Evolutionary conservation across 306 rosid species (phyloP).

Genomic region (Comarum palustre): DNA sequence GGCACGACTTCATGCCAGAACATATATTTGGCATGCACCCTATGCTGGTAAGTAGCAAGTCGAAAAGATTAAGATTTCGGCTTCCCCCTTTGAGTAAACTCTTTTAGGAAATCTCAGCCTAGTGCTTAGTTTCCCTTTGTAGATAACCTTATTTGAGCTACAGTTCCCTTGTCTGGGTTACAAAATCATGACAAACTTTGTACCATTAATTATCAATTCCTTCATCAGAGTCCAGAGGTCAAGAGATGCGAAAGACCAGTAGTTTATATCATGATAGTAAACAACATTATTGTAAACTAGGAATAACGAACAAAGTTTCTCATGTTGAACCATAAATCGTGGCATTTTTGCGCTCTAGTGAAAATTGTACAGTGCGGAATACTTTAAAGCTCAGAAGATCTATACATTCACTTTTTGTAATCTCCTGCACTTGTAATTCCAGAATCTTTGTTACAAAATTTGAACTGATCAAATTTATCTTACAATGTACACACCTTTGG

Average conservation of each 20-base stretch:
- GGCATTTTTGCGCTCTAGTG: not conserved
- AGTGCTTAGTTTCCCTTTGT: slow-evolving; percentile 21
- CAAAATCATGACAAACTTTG: not conserved
- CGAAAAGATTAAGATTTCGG: slow-evolving; percentile 65
- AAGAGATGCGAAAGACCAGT: not conserved
- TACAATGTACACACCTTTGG: not conserved
- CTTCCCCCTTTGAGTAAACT: slow-evolving; percentile 24
- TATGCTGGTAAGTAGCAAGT: slow-evolving; percentile 54
- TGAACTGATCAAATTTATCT: not conserved
- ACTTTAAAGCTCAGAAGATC: not conserved
- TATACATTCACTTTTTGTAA: not conserved
- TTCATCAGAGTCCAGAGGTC: slow-evolving; percentile 21
- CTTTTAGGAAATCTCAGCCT: slow-evolving; percentile 26
- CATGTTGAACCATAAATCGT: not conserved
- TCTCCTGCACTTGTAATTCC: not conserved
- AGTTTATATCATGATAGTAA: not conserved
- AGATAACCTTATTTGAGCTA: slow-evolving; percentile 3
- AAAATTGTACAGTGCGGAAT: not conserved
- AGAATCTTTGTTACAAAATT: not conserved
- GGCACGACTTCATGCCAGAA: slow-evolving; percentile 91
- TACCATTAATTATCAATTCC: slow-evolving; percentile 2
- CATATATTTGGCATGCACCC: slow-evolving; percentile 75
- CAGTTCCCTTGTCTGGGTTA: slow-evolving; percentile 18
- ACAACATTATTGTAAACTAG: not conserved
- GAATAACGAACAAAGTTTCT: not conserved